These are phyloP conservation scores for Buddleja alternifolia DNA, from an alignment of 257 asterid genomes.

Conservation along the genomic window DNA sequence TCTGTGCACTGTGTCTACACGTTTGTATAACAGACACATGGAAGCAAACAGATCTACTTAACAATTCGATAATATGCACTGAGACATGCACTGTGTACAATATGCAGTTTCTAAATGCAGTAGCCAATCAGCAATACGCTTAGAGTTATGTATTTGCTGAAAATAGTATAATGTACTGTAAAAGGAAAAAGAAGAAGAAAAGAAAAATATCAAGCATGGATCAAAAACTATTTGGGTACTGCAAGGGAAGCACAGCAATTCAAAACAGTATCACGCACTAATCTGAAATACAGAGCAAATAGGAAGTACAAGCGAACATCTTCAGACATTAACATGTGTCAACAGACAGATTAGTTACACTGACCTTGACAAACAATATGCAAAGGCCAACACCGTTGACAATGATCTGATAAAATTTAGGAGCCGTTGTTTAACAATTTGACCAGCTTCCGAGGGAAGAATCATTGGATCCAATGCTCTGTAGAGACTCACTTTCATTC, in stretches of 20 bases:
- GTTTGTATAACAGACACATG: background rate
- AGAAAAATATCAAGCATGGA: background rate
- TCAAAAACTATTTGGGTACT: conserved; percentile 4
- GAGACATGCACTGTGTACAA: background rate
- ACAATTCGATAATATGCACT: background rate
- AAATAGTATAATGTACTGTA: conserved; percentile 12
- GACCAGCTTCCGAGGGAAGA: conserved; percentile 79
- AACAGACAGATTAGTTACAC: conserved; percentile 22
- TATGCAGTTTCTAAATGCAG: background rate
- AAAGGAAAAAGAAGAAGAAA: conserved; percentile 14
- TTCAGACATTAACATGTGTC: background rate
- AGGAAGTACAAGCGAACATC: conserved; percentile 13
- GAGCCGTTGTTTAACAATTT: conserved; percentile 75
- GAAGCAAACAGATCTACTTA: background rate
- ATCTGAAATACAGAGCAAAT: conserved; percentile 16
- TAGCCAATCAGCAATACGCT: background rate
- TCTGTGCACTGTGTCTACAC: background rate
- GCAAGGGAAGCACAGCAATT: too few relatives aligned
- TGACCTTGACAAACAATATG: conserved; percentile 85
- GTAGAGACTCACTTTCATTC: conserved; percentile 39
- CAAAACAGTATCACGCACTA: background rate
- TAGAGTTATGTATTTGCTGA: background rate
- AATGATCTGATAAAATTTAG: conserved; percentile 80
- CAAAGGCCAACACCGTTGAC: conserved; percentile 88
- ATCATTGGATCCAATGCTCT: conserved; percentile 81